These are phyloP conservation scores for Ceratocystis variospora DNA, from an alignment of 2,329 filamentous ascomycete genomes.

Conservation along the genomic window DNA sequence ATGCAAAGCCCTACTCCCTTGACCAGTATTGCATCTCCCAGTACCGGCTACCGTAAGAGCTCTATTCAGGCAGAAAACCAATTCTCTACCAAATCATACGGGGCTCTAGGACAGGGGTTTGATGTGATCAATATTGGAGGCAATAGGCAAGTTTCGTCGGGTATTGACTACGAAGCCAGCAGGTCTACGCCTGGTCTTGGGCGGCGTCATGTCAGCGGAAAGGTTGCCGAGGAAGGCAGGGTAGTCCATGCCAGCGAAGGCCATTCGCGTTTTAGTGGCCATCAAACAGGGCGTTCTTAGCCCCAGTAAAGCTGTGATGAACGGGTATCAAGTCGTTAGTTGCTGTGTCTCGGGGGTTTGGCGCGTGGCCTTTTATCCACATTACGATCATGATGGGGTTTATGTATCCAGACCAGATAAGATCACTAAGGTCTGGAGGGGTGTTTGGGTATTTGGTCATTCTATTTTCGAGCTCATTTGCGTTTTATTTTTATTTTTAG, in stretches of 20 bases:
- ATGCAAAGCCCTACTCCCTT: constrained; percentile 3
- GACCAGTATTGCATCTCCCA: constrained; percentile 5
- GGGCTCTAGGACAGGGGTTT: constrained; percentile 39
- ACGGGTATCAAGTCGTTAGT: not conserved
- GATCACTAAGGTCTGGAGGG: not conserved
- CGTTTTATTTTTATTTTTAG: no score
- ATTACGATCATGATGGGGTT: constrained; percentile 1
- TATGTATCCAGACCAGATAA: not conserved
- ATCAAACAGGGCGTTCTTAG: not conserved
- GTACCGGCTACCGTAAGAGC: constrained; percentile 28
- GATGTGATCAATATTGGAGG: constrained; percentile 37
- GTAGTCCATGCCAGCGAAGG: not conserved
- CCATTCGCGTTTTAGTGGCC: not conserved
- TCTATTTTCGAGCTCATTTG: no score
- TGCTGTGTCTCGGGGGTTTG: not conserved
- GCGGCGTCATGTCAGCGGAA: constrained; percentile 56
- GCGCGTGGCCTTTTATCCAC: not conserved
- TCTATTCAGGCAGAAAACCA: constrained; percentile 36
- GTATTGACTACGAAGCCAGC: constrained; percentile 38
- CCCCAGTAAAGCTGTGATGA: not conserved
- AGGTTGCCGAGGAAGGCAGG: constrained; percentile 56
- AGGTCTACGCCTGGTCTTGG: constrained; percentile 26
- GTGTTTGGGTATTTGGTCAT: not conserved
- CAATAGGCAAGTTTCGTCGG: constrained; percentile 43
- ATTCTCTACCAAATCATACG: constrained; percentile 46